Conservation (phyloP, 306 rosid genomes). For the Begonia loranthoides region DNA sequence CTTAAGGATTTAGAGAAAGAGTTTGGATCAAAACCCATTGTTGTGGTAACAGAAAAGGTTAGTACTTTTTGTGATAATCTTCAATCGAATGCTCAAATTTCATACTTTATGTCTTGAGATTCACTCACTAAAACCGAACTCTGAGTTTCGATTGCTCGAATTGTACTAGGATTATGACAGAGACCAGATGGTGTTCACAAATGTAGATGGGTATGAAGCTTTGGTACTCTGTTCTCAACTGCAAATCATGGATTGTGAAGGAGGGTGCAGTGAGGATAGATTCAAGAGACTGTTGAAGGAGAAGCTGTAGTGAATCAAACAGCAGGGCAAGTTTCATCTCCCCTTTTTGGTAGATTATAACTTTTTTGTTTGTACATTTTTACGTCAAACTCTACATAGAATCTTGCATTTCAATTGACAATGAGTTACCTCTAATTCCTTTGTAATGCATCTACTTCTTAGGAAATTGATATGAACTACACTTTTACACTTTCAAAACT, state of each 20-base stretch:
- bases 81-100: not conserved
- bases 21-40: conserved; percentile 44
- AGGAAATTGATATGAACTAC: no score
- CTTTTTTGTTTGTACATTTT: no score
- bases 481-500: no score
- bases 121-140: not conserved
- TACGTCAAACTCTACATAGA: no score
- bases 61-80: conserved; percentile 5
- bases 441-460: no score
- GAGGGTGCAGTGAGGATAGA: conserved; percentile 30
- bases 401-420: no score
- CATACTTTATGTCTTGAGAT: not conserved
- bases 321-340: no score
- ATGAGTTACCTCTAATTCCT: no score
- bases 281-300: conserved; percentile 50
- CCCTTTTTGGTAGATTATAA: no score
- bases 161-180: conserved; percentile 72
- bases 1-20: conserved; percentile 42
- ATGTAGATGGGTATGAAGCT: conserved; percentile 39
- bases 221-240: conserved; percentile 47
- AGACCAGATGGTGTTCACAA: conserved; percentile 45
- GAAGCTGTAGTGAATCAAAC: not conserved
- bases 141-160: no score
- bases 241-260: conserved; percentile 28
- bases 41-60: conserved; percentile 81